Base-by-base conservation (phyloP, 148 eudicot species). In the Persicaria maculosa region DNA sequence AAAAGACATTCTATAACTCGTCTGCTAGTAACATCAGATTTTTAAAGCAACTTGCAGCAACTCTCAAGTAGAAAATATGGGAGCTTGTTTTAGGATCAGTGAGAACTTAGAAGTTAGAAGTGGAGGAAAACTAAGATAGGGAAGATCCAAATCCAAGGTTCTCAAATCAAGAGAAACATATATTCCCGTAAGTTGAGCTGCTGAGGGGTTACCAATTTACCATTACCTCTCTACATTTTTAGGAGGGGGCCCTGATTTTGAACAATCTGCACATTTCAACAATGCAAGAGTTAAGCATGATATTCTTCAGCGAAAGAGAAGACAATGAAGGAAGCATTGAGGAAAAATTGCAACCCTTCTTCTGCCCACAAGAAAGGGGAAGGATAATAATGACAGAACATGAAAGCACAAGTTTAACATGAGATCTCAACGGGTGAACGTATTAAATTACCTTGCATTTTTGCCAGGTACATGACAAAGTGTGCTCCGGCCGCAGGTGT, bases 391-490 rank as follows among this genome's bases (percentile, higher is more conserved):
- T 6, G 40, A 48, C 9, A 20, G 16, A 20, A 22, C 57, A 47
- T 72, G 53, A 50, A 72, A 20, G 58, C 43, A 50, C 16, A 58
- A 71, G 4, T 3, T 2, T 20, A 77, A 0, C n/a, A 14, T 10
- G 62, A 14, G 15, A 19, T 47, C 44, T n/a, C 6, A 0, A n/a
- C 19, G 19, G 10, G 71, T 58, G 40, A 14, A 19, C 2, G 64
- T 47, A n/a, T 43, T 67, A 75, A 36, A 58, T 46, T 74, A 94
- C 98, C 98, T 90, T 88, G 88, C 98, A 95, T 91, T 84, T 95
- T 92, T 50, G 97, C 97, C 65, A 95, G 85, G 90, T 92, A 95
- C 98, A 95, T 95, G 52, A 82, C 92, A 83, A 95, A 95, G 77
- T 95, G 98, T 36, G 98, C 87, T 70, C 97, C 98, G 78, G 87